Evolutionary conservation across 805 yeast species (phyloP).

Genomic region (Metschnikowia matae): DNA sequence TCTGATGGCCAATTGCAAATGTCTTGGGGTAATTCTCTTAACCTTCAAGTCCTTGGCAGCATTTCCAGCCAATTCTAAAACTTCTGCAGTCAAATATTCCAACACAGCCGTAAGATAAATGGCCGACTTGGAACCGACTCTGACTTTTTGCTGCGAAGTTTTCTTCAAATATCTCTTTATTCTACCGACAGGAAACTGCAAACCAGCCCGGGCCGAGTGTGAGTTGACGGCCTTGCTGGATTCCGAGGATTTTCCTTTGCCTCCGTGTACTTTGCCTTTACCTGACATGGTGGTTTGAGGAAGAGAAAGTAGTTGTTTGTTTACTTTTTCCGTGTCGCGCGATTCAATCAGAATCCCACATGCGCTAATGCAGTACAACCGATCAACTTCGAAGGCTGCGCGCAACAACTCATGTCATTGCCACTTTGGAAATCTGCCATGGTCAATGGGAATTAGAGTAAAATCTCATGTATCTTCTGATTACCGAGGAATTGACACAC

Average conservation of each 20-base stretch:
- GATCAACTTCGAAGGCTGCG: not conserved
- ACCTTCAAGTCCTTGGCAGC: slow-evolving; percentile 33
- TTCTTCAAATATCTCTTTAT: slow-evolving; percentile 85
- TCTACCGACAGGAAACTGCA: slow-evolving; percentile 98
- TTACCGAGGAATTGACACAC: not conserved
- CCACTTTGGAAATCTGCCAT: not conserved
- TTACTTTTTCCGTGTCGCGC: slow-evolving; percentile 14
- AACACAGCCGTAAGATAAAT: slow-evolving; percentile 37
- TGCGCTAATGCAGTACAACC: slow-evolving; percentile 4
- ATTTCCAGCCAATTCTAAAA: slow-evolving; percentile 31
- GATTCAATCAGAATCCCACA: not conserved
- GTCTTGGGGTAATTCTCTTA: slow-evolving; percentile 31
- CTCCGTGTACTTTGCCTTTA: slow-evolving; percentile 90
- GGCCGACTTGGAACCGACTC: slow-evolving; percentile 87
- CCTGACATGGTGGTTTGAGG: slow-evolving; percentile 55
- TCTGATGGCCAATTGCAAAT: slow-evolving; percentile 30
- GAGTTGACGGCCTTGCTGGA: slow-evolving; percentile 71
- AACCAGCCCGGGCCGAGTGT: slow-evolving; percentile 91
- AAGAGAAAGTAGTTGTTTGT: slow-evolving; percentile 15
- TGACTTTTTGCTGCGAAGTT: slow-evolving; percentile 75
- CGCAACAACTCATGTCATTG: not conserved
- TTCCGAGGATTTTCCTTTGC: slow-evolving; percentile 88
- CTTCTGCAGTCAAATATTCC: slow-evolving; percentile 30
- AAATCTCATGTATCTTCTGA: not conserved
- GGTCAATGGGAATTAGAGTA: not conserved